These are phyloP conservation scores for Warburgia ugandensis DNA, from an alignment of 164 flowering plant genomes.

Conservation along the genomic window DNA sequence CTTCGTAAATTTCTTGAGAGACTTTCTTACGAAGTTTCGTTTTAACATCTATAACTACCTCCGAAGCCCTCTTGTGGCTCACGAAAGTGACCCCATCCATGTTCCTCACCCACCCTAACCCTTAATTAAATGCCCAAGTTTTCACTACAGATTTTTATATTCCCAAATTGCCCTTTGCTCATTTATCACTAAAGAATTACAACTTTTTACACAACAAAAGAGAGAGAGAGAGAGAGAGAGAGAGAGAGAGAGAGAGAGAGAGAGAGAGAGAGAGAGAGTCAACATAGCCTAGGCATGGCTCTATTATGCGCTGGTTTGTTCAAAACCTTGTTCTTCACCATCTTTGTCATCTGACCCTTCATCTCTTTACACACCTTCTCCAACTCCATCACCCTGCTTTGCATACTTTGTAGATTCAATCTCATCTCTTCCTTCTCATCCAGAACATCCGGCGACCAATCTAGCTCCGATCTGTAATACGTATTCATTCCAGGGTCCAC, in stretches of 20 bases:
- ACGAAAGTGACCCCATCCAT: no score
- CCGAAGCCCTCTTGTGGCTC: no score
- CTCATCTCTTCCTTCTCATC: constrained; percentile 39
- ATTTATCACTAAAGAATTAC: no score
- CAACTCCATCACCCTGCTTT: constrained; percentile 55
- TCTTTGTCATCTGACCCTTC: constrained; percentile 49
- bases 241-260: background rate
- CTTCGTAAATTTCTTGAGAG: no score
- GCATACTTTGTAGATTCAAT: constrained; percentile 45
- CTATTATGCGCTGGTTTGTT: constrained; percentile 13
- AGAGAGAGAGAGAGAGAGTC: background rate
- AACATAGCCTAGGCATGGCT: constrained; percentile 23
- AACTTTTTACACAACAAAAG: no score
- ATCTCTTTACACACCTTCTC: constrained; percentile 52
- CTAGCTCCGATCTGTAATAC: no score
- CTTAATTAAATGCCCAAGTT: background rate
- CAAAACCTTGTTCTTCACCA: constrained; percentile 20
- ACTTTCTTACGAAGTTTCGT: no score
- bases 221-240: background rate
- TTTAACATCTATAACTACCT: no score
- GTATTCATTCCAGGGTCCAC: no score
- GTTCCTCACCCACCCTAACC: no score
- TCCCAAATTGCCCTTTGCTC: no score
- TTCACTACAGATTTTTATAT: background rate
- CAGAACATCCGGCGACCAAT: constrained; percentile 44